These are phyloP conservation scores for Tetrahymena elliotti DNA, from an alignment of 73 alveolate species.

Conservation along the genomic window DNA sequence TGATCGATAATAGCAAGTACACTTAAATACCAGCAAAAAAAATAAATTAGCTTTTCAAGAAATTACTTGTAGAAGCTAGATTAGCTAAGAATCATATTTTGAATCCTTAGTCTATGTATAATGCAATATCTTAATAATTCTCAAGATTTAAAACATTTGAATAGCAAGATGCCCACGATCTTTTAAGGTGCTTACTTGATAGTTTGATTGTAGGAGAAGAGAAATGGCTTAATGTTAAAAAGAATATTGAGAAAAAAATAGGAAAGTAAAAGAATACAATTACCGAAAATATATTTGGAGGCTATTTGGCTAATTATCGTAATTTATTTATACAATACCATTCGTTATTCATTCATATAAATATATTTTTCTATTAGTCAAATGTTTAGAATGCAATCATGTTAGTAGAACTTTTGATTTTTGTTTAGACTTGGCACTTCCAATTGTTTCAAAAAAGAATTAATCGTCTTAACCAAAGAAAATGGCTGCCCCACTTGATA, in stretches of 20 bases:
- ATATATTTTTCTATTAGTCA: neutral
- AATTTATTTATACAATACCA: neutral
- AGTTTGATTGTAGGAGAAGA: conserved; percentile 29
- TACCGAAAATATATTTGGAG: conserved; percentile 25
- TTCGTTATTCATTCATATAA: neutral
- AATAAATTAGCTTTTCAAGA: conserved; percentile 4
- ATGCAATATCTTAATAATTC: neutral
- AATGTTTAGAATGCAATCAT: conserved; percentile 32
- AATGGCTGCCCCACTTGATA: neutral
- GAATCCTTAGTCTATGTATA: conserved; percentile 6
- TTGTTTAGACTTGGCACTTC: conserved; percentile 22
- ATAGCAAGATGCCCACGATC: conserved; percentile 30
- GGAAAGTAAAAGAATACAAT: conserved; percentile 31
- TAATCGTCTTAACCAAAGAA: neutral
- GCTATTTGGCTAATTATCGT: conserved; percentile 41
- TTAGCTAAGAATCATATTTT: neutral
- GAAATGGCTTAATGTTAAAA: conserved; percentile 10
- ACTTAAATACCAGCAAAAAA: neutral
- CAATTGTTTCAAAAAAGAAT: neutral
- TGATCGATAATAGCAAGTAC: neutral
- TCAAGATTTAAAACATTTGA: conserved; percentile 32
- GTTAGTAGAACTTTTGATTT: conserved; percentile 44
- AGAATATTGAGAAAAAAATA: neutral
- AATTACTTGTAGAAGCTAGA: conserved; percentile 6
- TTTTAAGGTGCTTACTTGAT: conserved; percentile 26